Evolutionary conservation across 2,329 filamentous ascomycete genomes (phyloP).

Genomic region (Colletotrichum sp.): DNA sequence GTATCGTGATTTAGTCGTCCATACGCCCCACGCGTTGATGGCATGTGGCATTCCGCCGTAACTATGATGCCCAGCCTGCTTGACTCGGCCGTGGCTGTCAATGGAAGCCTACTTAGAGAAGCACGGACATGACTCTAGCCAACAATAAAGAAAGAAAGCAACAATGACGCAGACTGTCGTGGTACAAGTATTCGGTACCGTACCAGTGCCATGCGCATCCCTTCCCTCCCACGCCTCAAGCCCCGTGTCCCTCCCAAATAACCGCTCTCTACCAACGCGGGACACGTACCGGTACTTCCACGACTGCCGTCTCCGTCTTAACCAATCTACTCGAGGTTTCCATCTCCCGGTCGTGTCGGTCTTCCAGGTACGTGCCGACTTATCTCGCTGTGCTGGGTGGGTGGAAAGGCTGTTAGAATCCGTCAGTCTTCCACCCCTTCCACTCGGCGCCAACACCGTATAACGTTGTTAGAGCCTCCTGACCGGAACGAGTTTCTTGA

Average conservation of each 20-base stretch:
- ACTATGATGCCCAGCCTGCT: not conserved
- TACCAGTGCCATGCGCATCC: not conserved
- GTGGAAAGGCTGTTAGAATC: too few relatives aligned
- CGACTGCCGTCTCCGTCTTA: not conserved
- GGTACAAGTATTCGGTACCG: not conserved
- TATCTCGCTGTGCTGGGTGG: too few relatives aligned
- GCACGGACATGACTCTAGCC: not conserved
- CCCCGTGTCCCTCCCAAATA: not conserved
- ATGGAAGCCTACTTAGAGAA: not conserved
- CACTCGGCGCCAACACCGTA: too few relatives aligned
- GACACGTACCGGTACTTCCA: not conserved
- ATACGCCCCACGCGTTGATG: too few relatives aligned
- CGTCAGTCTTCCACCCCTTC: too few relatives aligned
- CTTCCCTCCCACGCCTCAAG: not conserved
- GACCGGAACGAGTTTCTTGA: too few relatives aligned
- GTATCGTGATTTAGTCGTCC: too few relatives aligned
- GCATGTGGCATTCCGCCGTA: too few relatives aligned
- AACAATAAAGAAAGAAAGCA: not conserved
- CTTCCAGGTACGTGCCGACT: not conserved
- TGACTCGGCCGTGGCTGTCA: not conserved
- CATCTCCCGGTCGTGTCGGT: not conserved
- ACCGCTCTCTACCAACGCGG: not conserved
- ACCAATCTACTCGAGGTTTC: too few relatives aligned
- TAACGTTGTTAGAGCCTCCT: too few relatives aligned
- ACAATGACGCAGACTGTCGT: not conserved